Base-by-base conservation (phyloP, 768 basidiomycete species). In the Leucogyrophana mollusca region DNA sequence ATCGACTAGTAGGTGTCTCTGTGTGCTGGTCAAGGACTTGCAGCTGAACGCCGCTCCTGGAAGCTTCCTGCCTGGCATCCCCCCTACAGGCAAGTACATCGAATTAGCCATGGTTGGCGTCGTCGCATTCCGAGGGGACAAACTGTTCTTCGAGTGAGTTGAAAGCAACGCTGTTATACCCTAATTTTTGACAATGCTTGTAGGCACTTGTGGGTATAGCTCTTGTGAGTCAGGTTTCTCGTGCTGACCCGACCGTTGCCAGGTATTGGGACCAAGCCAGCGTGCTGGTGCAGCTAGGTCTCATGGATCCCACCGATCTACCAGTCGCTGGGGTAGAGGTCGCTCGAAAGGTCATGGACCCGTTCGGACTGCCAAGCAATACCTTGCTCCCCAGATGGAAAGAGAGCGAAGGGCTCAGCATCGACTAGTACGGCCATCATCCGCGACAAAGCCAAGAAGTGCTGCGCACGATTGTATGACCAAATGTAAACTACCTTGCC, bases 241-340 rank as follows among this genome's bases (percentile, higher is more conserved):
- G 4, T 30, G 23, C 16, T 20, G 47, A 33, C 25, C 38, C 4
- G 32, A 43, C 9, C 13, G 17, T 17, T 9, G 36, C 23, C 52
- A 73, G 72, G 37, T 73, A 74, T 46, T 74, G 74, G 75, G 75
- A 76, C 42, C 75, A 77, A 55, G 75, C 75, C n/a, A 72, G 70
- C 9, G 39, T 66, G 11, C 62, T 77, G 17, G 69, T 70, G 13
- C 76, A 76, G 53, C 65, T 73, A 23, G 71, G 68, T 14, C 58
- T 70, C n/a, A 52, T 73, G 16, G 56, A 67, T 24, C 52, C 62
- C 4, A 49, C 49, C 6, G 27, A 37, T 18, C 60, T 73, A 32
- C 68, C 72, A 4, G 57, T 73, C 10, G 66, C 72, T 2, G 69
- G 74, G n/a, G 47, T 65, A n/a, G 72, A 74, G 44, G 50, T 63